Conservation (phyloP, 129 eudicot genomes). For the Helianthus annuus region HanXRQr2.0-SUNRISE NC_035444.2:22766173-22766672, state of each 20-base stretch:
- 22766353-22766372: slow-evolving; percentile 84
- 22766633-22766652: slow-evolving; percentile 52
- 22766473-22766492: not conserved
- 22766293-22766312: slow-evolving; percentile 84
- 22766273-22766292: slow-evolving; percentile 89
- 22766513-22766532: slow-evolving; percentile 40
- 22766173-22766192: not conserved
- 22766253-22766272: slow-evolving; percentile 25
- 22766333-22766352: slow-evolving; percentile 72
- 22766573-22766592: slow-evolving; percentile 62
- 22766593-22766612: slow-evolving; percentile 89
- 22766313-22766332: slow-evolving; percentile 58
- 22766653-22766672: too few species aligned
- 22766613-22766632: slow-evolving; percentile 60
- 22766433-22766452: slow-evolving; percentile 50
- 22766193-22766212: not conserved
- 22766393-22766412: slow-evolving; percentile 81
- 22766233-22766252: not conserved
- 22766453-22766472: not conserved
- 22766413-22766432: slow-evolving; percentile 83
- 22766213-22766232: slow-evolving; percentile 5
- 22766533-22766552: slow-evolving; percentile 87
- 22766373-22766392: slow-evolving; percentile 80
- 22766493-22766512: not conserved
- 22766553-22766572: slow-evolving; percentile 63